phyloP scores from a whole-genome alignment of 1,139 yeast species.

The Blastobotrys malaysiensis region DNA sequence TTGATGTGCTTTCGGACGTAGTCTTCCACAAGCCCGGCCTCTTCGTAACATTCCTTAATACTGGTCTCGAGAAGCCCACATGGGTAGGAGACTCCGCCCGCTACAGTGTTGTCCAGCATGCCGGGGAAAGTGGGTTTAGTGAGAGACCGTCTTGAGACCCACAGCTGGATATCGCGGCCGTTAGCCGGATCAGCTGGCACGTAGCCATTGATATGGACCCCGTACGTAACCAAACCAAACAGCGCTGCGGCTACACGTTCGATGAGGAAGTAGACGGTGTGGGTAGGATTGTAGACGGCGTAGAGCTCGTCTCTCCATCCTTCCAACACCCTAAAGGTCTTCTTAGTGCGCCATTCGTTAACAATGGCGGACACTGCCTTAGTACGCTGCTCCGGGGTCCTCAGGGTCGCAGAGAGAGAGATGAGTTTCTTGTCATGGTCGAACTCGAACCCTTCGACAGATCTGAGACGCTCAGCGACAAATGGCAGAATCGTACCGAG shows the following conservation, averaged over 20 bases:
- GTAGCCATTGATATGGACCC: conserved; percentile 82
- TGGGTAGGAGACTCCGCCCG: conserved; percentile 90
- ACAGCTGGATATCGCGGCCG: conserved; percentile 46
- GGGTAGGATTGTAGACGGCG: conserved; percentile 55
- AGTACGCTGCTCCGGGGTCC: conserved; percentile 46
- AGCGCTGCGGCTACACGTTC: conserved; percentile 81
- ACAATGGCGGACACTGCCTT: conserved; percentile 44
- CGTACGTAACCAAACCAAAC: conserved; percentile 83
- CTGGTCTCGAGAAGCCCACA: conserved; percentile 70
- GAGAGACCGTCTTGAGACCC: conserved; percentile 80
- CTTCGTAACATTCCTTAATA: conserved; percentile 82
- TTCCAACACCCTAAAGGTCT: conserved; percentile 41
- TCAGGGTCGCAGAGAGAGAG: conserved; percentile 35
- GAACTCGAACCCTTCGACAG: conserved; percentile 12
- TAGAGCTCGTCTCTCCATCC: conserved; percentile 92
- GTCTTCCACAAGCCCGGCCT: conserved; percentile 66
- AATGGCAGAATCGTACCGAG: conserved; percentile 51
- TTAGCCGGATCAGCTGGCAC: conserved; percentile 39
- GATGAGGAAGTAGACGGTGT: conserved; percentile 54
- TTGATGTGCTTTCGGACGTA: conserved; percentile 44
- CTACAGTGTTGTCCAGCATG: conserved; percentile 87
- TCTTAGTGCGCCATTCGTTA: conserved; percentile 37
- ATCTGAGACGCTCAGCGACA: conserved; percentile 40
- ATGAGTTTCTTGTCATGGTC: conserved; percentile 34
- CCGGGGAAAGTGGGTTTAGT: conserved; percentile 85